Base-by-base conservation (phyloP, 164 flowering plant species). In the Nelumbo lutea region DNA sequence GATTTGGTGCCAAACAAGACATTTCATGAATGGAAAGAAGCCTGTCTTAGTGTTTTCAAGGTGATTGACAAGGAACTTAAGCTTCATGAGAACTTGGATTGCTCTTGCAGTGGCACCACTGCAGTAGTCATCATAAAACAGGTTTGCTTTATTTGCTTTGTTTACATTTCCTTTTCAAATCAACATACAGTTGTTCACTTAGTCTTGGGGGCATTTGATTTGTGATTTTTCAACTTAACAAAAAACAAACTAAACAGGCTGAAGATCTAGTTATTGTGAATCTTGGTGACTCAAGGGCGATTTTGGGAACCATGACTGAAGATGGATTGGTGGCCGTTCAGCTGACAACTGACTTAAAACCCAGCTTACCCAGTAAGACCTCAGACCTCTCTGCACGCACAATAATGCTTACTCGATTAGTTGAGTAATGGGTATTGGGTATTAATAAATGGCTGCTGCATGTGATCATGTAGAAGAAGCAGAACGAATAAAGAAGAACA, bases 231-330 rank as follows among this genome's bases (percentile, higher is more conserved):
- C 14, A 53, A 53, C 53, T 3, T 27, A 27, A 14, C n/a, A 0
- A 48, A 38, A 27, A 27, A 5, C 38, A 15, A 9, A 15, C 44
- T 27, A 27, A 67, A 40, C 83, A 90, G 96, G 94, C 81, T 47
- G 82, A 83, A 27, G 86, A 88, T 70, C 87, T 89, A 62, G 70
- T 86, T 9, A 75, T 90, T 45, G 92, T 92, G 38, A 93, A 93
- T 75, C 91, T 90, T 48, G 98, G 98, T 0, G 97, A 93, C 73
- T 90, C 98, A 27, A 84, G 98, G 65, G 98, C 96, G 15, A 76
- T 93, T 48, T 41, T 93, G 47, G 98, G 97, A 61, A 89, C 85
- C 9, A 70, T 82, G 3, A 71, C 76, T 13, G 82, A 87, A 3
- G 65, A 79, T 47, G 85, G 83, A 59, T 8, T 90, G 61, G 48